These are phyloP conservation scores for Penicillium nordicum DNA, from an alignment of 2,329 filamentous ascomycete genomes.

Conservation along the genomic window DNA sequence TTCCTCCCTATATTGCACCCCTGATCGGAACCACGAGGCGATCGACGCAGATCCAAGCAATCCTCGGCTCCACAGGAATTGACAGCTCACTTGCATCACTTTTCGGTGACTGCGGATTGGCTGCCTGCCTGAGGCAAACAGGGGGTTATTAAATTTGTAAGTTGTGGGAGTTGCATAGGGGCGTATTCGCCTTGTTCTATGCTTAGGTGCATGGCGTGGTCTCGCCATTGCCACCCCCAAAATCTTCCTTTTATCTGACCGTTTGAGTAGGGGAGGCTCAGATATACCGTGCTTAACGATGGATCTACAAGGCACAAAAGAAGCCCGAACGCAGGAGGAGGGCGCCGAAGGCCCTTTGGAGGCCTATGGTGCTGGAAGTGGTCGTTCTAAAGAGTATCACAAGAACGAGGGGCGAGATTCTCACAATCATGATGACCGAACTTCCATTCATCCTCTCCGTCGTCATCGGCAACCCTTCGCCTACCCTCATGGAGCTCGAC, in stretches of 20 bases:
- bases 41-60: slow-evolving; percentile 22
- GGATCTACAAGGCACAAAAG: slow-evolving; percentile 43
- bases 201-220: slow-evolving; percentile 9
- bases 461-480: slow-evolving; percentile 19
- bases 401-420: slow-evolving; percentile 38
- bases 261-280: slow-evolving; percentile 3
- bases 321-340: slow-evolving; percentile 40
- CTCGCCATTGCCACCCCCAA: background rate
- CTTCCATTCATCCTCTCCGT: slow-evolving; percentile 21
- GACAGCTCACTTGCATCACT: slow-evolving; percentile 31
- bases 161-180: slow-evolving; percentile 7
- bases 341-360: slow-evolving; percentile 35
- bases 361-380: slow-evolving; percentile 29
- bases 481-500: slow-evolving; percentile 20
- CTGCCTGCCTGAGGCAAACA: slow-evolving; percentile 29
- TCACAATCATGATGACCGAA: slow-evolving; percentile 23
- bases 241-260: slow-evolving; percentile 18
- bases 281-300: slow-evolving; percentile 25
- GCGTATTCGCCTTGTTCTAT: slow-evolving; percentile 1
- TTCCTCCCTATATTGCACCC: background rate
- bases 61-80: slow-evolving; percentile 24
- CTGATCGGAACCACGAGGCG: slow-evolving; percentile 20
- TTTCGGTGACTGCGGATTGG: slow-evolving; percentile 23
- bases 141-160: slow-evolving; percentile 12
- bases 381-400: slow-evolving; percentile 34